Conservation (phyloP, 2,329 filamentous ascomycete genomes). For the Exserohilum rostratum region DNA sequence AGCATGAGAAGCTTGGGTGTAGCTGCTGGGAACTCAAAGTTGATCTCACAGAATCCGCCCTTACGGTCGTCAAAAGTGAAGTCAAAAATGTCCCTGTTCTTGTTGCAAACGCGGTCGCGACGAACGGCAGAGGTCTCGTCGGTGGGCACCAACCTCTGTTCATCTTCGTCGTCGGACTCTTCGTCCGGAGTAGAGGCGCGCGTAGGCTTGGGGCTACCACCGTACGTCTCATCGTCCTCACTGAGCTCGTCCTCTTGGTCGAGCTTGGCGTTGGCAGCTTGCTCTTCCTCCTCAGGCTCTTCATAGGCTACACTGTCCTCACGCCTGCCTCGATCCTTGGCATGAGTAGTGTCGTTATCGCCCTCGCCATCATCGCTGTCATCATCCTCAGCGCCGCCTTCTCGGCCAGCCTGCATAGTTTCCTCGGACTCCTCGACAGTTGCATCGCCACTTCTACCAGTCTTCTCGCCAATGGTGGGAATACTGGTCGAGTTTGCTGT, state of each 20-base stretch:
- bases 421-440: conserved; percentile 47
- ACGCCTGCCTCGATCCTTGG: conserved; percentile 77
- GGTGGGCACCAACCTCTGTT: conserved; percentile 28
- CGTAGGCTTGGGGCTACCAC: conserved; percentile 52
- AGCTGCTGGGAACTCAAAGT: conserved; percentile 78
- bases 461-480: conserved; percentile 73
- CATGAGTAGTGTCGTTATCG: conserved; percentile 64
- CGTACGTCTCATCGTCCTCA: conserved; percentile 59
- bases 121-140: conserved; percentile 41
- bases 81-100: conserved; percentile 67
- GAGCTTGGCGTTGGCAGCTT: conserved; percentile 70
- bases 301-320: conserved; percentile 86
- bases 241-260: conserved; percentile 60
- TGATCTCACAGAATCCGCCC: conserved; percentile 79
- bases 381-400: conserved; percentile 69
- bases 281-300: conserved; percentile 89
- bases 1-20: conserved; percentile 94
- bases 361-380: conserved; percentile 71
- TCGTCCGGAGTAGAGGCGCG: conserved; percentile 42
- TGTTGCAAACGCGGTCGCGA: conserved; percentile 51
- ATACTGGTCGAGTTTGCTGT: conserved; percentile 65
- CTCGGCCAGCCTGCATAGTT: conserved; percentile 40
- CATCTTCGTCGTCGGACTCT: conserved; percentile 35
- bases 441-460: conserved; percentile 62
- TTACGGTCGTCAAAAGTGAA: conserved; percentile 80